Evolutionary conservation across 192 early-diverging fungal species (phyloP).

Genomic region (Backusella parvicylindrica): DNA sequence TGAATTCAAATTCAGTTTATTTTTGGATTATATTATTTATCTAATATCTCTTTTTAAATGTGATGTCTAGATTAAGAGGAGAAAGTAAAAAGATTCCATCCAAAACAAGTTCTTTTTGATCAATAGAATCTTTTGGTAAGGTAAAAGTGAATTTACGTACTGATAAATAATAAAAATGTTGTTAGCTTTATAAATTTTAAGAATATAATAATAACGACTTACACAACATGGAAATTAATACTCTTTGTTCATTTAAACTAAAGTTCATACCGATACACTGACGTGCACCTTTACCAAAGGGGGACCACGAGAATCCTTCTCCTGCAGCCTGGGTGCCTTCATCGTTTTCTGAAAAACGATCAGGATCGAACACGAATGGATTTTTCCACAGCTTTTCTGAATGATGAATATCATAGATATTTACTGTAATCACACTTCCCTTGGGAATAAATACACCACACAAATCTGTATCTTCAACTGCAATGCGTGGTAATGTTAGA

Average conservation of each 20-base stretch:
- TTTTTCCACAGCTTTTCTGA: conserved; percentile 32
- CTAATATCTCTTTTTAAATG: conserved; percentile 19
- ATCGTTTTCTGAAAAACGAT: conserved; percentile 43
- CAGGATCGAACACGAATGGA: conserved; percentile 46
- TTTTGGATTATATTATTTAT: background rate
- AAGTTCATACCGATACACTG: conserved; percentile 67
- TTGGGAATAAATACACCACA: conserved; percentile 26
- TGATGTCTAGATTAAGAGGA: background rate
- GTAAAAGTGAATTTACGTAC: conserved; percentile 22
- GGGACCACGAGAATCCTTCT: conserved; percentile 32
- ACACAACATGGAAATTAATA: conserved; percentile 51
- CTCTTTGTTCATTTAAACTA: conserved; percentile 52
- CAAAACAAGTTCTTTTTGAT: background rate
- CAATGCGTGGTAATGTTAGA: conserved; percentile 3
- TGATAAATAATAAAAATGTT: background rate
- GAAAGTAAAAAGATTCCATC: background rate
- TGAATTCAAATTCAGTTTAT: too few species aligned
- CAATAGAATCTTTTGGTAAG: conserved; percentile 15
- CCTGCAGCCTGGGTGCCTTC: conserved; percentile 40
- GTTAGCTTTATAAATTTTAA: conserved; percentile 38
- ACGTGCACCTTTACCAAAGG: conserved; percentile 58
- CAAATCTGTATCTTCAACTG: conserved; percentile 19
- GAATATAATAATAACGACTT: conserved; percentile 46
- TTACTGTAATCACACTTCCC: conserved; percentile 2
- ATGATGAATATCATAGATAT: conserved; percentile 14